Conservation (phyloP, 2,329 filamentous ascomycete species). For the Cordyceps cicadae region DNA sequence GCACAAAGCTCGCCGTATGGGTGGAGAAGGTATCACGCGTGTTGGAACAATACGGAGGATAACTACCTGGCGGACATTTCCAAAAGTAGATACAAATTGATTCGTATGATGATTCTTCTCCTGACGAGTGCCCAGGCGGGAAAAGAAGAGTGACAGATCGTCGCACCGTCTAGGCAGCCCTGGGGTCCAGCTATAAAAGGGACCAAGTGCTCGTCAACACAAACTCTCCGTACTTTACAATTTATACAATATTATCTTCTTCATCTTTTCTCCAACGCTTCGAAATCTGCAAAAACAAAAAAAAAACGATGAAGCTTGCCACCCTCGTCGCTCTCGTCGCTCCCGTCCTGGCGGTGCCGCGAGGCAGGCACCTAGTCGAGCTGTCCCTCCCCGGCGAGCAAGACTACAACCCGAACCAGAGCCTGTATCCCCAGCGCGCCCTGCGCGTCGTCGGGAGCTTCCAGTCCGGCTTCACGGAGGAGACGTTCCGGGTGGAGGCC, state of each 20-base stretch:
- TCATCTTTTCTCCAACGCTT: too few species aligned
- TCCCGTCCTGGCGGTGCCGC: not conserved
- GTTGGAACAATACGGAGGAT: not conserved
- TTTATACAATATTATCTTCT: not conserved
- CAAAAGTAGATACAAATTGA: too few species aligned
- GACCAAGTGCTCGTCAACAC: not conserved
- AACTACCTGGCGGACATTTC: too few species aligned
- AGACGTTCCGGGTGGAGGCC: conserved; percentile 4
- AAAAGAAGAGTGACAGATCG: not conserved
- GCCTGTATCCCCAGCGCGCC: conserved; percentile 3
- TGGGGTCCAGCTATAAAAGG: not conserved
- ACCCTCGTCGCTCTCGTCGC: not conserved
- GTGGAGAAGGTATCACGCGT: not conserved
- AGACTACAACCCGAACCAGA: conserved; percentile 1
- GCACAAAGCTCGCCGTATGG: not conserved
- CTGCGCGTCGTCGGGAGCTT: not conserved
- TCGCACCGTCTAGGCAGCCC: not conserved
- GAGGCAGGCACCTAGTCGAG: not conserved
- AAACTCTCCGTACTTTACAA: too few species aligned
- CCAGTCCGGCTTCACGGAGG: not conserved
- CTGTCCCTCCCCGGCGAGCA: conserved; percentile 3
- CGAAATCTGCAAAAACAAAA: too few species aligned
- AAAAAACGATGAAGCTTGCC: not conserved
- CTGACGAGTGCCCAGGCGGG: too few species aligned
- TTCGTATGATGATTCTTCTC: not conserved